These are phyloP conservation scores for Larix kaempferi DNA, from an alignment of 75 land plant species.

Conservation along the genomic window DNA sequence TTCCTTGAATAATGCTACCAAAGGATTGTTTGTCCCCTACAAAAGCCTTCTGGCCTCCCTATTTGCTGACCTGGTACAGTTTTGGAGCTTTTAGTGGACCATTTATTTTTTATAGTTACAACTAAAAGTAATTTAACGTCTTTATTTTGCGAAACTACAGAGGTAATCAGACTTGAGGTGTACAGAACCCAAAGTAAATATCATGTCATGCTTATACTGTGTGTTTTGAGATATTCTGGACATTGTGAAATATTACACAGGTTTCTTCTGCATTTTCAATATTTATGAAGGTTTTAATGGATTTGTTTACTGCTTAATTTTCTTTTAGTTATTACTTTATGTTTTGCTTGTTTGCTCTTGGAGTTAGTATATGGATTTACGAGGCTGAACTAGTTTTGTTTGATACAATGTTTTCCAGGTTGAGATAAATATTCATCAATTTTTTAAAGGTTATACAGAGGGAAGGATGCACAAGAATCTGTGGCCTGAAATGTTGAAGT, in stretches of 20 bases:
- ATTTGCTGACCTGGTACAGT: neutral
- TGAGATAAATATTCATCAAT: slow-evolving; percentile 66
- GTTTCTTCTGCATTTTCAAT: neutral
- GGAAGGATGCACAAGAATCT: slow-evolving; percentile 59
- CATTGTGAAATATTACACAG: neutral
- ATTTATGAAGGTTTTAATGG: neutral
- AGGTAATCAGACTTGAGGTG: neutral
- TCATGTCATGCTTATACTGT: neutral
- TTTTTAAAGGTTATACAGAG: slow-evolving; percentile 74
- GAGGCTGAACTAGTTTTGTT: neutral
- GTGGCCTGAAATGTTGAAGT: slow-evolving; percentile 87
- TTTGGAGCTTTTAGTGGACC: neutral
- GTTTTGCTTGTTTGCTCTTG: neutral
- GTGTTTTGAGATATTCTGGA: neutral
- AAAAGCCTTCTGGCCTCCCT: too few species aligned
- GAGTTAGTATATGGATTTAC: neutral
- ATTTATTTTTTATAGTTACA: too few species aligned
- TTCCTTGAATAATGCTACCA: too few species aligned
- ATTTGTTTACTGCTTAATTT: neutral
- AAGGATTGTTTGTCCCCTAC: too few species aligned
- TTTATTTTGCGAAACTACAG: neutral
- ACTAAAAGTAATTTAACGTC: neutral
- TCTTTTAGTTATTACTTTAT: neutral
- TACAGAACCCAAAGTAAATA: neutral
- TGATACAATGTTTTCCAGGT: slow-evolving; percentile 48